Evolutionary conservation across 129 eudicot species (phyloP), one percentile per base, ranked within the genome.

Genomic region (Cynara cardunculus): DNA sequence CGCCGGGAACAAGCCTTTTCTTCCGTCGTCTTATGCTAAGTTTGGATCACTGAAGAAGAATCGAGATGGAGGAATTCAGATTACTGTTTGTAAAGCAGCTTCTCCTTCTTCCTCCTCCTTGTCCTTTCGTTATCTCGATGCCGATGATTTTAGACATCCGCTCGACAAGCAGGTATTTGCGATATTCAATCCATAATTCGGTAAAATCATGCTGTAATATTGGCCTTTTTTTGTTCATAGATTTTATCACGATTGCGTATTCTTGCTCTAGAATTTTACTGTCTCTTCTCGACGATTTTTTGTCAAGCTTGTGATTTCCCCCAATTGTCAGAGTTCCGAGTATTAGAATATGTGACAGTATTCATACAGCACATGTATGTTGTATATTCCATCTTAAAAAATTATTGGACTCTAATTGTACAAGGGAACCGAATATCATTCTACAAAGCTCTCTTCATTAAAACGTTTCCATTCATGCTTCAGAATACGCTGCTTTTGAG

Each of bases 71-170:
- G 44, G 84, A 30, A 41, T 73, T 65, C 78, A 76, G 37, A 68
- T 68, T 46, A 71, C 88, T 39, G 89, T 86, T 59, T 89, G 91
- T 39, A 87, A 86, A 85, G 90, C 95, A 34, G 69, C 2, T 19
- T 2, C 73, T 61, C 62, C 75, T 10, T 79, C 98, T 41, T 82
- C 90, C 35, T 79, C 88, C 21, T 44, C 64, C 69, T 74, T 70
- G 80, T 73, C 77, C 25, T 86, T 89, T 73, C 92, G 90, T 68
- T 84, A 87, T 75, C 96, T 94, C 10, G 99, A 94, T 78, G 99
- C 97, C 8, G 99, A 94, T 87, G 99, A 94, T 83, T 89, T 94
- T 61, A 87, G 99, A 75, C 99, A 94, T 83, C 99, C 99, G 14
- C 97, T 94, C 69, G 99, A 94, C 85, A 86, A 89, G 87, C 99